Percentiles rank a stretch among this genome's conserved stretches.
Conservation (phyloP, 192 early-diverging fungal species). For the Backusella macrospora region DNA sequence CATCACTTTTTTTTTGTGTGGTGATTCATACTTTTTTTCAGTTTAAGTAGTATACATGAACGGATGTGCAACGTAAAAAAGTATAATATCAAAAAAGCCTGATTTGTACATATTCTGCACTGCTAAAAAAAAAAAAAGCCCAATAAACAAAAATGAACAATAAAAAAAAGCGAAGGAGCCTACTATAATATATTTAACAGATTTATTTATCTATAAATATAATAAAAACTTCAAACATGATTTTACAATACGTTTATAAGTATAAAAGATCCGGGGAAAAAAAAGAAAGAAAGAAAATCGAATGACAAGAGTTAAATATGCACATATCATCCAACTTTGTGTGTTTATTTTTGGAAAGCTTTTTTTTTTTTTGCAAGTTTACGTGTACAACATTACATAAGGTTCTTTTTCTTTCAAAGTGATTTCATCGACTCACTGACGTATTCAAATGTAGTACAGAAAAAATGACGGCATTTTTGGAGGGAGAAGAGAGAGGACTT, state of each 20-base stretch:
- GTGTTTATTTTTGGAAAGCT: constrained; percentile 2
- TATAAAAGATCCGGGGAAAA: not conserved
- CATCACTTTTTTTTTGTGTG: not conserved
- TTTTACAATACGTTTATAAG: not conserved
- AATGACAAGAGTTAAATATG: not conserved
- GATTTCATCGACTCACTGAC: not conserved
- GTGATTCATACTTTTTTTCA: not conserved
- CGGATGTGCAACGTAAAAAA: constrained; percentile 1
- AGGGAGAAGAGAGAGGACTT: not conserved
- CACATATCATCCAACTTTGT: not conserved
- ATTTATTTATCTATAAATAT: too few relatives aligned
- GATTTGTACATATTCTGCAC: constrained; percentile 1
- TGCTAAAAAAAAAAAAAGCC: not conserved
- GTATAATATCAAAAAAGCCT: not conserved
- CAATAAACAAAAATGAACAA: too few relatives aligned
- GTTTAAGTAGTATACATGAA: not conserved
- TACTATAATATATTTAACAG: too few relatives aligned
- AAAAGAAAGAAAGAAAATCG: not conserved
- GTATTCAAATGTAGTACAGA: not conserved
- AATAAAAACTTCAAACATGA: not conserved
- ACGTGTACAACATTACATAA: not conserved
- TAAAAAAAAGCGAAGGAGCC: too few relatives aligned
- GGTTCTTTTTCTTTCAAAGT: constrained; percentile 3
- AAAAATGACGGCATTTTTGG: not conserved
- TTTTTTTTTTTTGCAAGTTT: not conserved